phyloP scores from a whole-genome alignment of 1,284 basidiomycete species.

The Pterulicium gracile region DNA sequence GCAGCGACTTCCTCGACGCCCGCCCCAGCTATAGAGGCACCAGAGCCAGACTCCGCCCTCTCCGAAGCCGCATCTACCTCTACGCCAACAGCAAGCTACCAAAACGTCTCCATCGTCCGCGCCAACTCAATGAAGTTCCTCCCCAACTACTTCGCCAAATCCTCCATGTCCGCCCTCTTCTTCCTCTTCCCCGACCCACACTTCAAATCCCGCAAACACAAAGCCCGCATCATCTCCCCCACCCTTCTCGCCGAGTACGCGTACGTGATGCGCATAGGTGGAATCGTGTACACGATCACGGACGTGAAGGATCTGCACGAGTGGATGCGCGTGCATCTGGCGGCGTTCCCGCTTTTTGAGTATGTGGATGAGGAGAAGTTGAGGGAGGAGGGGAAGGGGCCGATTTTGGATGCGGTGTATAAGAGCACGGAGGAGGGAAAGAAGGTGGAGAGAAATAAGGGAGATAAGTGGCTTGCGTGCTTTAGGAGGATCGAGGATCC shows the following conservation, averaged over 20 bases:
- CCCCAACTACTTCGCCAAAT: conserved; percentile 91
- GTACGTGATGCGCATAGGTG: conserved; percentile 83
- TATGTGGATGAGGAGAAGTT: conserved; percentile 67
- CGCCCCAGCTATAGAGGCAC: no score
- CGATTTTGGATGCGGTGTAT: conserved; percentile 73
- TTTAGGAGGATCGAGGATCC: conserved; percentile 46
- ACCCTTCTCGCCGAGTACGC: conserved; percentile 93
- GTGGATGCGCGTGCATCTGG: conserved; percentile 92
- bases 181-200: conserved; percentile 99
- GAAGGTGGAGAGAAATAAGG: conserved; percentile 90
- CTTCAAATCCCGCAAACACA: conserved; percentile 97
- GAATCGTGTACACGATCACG: conserved; percentile 96
- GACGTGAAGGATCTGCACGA: conserved; percentile 91
- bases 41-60: conserved; percentile 14
- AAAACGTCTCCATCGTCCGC: conserved; percentile 91
- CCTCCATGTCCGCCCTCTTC: conserved; percentile 88
- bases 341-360: conserved; percentile 81
- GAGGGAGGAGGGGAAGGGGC: conserved; percentile 58
- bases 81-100: conserved; percentile 44
- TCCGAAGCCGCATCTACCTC: no score
- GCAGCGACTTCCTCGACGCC: conserved; percentile 42
- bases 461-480: conserved; percentile 84
- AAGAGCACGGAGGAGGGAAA: conserved; percentile 91
- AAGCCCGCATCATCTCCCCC: conserved; percentile 94
- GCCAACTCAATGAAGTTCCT: conserved; percentile 99